These are phyloP conservation scores for Barbatosphaeria neglecta DNA, from an alignment of 495 filamentous ascomycete genomes.

Conservation along the genomic window DNA sequence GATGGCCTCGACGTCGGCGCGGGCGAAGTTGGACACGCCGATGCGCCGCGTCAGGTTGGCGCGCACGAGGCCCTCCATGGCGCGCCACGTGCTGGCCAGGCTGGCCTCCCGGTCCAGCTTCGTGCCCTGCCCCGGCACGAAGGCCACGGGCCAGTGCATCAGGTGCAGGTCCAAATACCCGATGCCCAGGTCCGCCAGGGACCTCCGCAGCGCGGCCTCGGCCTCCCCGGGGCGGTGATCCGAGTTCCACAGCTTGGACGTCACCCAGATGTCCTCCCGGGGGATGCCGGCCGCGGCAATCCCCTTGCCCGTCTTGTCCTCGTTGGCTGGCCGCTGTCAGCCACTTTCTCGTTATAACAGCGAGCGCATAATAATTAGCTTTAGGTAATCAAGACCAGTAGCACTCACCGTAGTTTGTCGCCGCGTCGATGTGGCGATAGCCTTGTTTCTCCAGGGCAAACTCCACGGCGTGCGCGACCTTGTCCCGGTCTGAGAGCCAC, in stretches of 20 bases:
- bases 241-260: constrained; percentile 60
- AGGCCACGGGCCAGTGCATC: constrained; percentile 57
- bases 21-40: constrained; percentile 59
- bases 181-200: constrained; percentile 46
- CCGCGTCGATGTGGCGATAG: constrained; percentile 38
- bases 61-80: constrained; percentile 47
- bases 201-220: constrained; percentile 43
- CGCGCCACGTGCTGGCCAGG: constrained; percentile 43
- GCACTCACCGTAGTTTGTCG: not conserved
- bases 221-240: constrained; percentile 55
- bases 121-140: constrained; percentile 25
- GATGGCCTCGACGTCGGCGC: constrained; percentile 46
- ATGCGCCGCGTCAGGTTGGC: constrained; percentile 46
- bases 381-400: too few species aligned
- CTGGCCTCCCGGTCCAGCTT: too few species aligned
- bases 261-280: constrained; percentile 54
- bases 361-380: too few species aligned
- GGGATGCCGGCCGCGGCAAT: constrained; percentile 45
- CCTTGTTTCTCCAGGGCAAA: constrained; percentile 37
- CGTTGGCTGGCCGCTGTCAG: constrained; percentile 17
- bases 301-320: constrained; percentile 35
- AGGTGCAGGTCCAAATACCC: constrained; percentile 62
- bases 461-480: constrained; percentile 43
- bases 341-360: too few species aligned
- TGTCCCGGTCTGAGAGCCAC: constrained; percentile 42